Evolutionary conservation across 768 basidiomycete genomes (phyloP), one percentile per base, ranked within the genome.

Genomic region (Phylloporus scabripes): DNA sequence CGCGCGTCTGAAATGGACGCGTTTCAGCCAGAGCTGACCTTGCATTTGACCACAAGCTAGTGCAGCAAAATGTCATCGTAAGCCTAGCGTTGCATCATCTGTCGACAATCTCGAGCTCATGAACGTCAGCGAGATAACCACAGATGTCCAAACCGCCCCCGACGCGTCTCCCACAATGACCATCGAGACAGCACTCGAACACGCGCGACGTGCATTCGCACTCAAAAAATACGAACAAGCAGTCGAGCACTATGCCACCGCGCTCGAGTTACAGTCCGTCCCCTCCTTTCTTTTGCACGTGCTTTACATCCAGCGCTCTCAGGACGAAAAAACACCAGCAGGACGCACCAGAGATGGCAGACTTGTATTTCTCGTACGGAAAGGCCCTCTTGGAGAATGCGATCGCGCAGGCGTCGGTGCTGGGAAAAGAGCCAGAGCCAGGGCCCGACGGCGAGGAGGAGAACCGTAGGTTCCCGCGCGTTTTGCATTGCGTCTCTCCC

Each of bases 331-430:
- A 82, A 58, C 72, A 82, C 51, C 88, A 83, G 32, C 93, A 98
- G 42, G 77, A 92, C 60, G 81, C 86, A 20, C 84, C 87, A 0
- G 83, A 89, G 60, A 83, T 78, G 46, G 95, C 92, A 7, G 92
- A 97, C 60, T 64, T 95, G 18, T 88, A 97, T 52, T 85, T 95
- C 50, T 75, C 80, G 4, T 99, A 98, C 61, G 96, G 96, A 12
- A 92, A 87, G 66, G 92, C 96, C 4, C 70, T 98, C 36, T 76
- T 96, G 48, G 92, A 93, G 71, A 92, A 95, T 60, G 95, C 93
- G 5, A 89, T 97, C 51, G 69, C 81, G 4, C 87, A 92, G 60
- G 85, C 72, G 49, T 80, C 84, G 0, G 95, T 97, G n/a, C 70
- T 99, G 49, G 93, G 92, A 1, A 92, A 92, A 61, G 90, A 92